Evolutionary conservation across 345 rosid genomes (phyloP).

Genomic region (Eucalyptus leucophloia): DNA sequence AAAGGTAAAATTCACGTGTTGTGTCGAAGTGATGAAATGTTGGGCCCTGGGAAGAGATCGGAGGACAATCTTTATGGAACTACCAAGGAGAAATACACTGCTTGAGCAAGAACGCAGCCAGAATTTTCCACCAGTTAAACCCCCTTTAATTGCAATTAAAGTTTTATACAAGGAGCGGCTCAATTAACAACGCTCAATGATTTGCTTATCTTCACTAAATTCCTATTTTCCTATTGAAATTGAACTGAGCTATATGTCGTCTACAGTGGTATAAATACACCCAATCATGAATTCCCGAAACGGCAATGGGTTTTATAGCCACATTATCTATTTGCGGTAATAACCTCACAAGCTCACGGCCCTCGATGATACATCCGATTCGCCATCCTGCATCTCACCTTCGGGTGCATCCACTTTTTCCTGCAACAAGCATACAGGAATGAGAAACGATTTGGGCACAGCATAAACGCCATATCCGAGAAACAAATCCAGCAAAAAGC

Average conservation of each 20-base stretch:
- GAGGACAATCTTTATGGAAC: background rate
- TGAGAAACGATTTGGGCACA: background rate
- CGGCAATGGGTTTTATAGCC: conserved; percentile 8
- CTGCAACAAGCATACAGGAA: background rate
- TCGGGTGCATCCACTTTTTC: conserved; percentile 5
- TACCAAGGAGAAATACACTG: background rate
- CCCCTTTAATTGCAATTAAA: background rate
- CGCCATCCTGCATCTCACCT: conserved; percentile 41
- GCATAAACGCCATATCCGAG: background rate
- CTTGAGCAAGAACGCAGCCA: background rate
- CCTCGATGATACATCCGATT: conserved; percentile 39
- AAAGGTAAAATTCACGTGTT: background rate
- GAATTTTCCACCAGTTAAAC: background rate
- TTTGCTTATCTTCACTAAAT: background rate
- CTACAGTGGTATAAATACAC: conserved; percentile 21
- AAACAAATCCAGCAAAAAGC: background rate
- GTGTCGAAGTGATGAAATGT: background rate
- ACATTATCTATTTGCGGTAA: background rate
- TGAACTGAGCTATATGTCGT: background rate
- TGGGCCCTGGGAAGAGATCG: background rate
- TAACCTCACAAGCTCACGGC: conserved; percentile 61
- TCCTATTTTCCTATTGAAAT: background rate
- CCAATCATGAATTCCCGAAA: conserved; percentile 2
- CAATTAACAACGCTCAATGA: background rate
- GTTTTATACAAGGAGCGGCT: background rate